Conservation (phyloP, 345 rosid species). For the Hevea brasiliensis region DNA sequence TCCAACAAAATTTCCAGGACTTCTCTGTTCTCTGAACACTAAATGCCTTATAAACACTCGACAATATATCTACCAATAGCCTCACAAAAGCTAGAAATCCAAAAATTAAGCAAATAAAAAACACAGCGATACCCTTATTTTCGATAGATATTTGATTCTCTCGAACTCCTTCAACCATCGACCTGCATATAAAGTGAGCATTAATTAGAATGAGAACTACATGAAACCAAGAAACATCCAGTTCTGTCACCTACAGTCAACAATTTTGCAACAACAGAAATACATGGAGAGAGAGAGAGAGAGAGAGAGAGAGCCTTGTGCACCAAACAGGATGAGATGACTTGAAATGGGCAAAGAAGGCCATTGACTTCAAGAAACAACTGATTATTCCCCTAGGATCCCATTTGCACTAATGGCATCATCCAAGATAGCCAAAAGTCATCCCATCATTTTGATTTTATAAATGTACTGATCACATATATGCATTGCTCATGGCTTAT, state of each 20-base stretch:
- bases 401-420: not conserved
- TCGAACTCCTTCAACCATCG: slow-evolving; percentile 48
- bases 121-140: slow-evolving; percentile 71
- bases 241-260: no score
- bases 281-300: not conserved
- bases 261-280: no score
- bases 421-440: not conserved
- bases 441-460: not conserved
- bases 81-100: slow-evolving; percentile 53
- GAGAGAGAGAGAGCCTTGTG: not conserved
- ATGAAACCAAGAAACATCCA: not conserved
- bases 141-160: slow-evolving; percentile 61
- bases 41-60: slow-evolving; percentile 29
- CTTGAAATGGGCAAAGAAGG: not conserved
- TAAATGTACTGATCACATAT: not conserved
- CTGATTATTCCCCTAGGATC: not conserved
- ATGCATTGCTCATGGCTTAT: not conserved
- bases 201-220: not conserved
- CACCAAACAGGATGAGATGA: not conserved
- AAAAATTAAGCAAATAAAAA: slow-evolving; percentile 55
- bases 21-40: slow-evolving; percentile 32
- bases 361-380: not conserved
- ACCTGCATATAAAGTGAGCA: slow-evolving; percentile 39
- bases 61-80: slow-evolving; percentile 45
- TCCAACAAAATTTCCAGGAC: slow-evolving; percentile 59